These are phyloP conservation scores for Fusarium stilboides DNA, from an alignment of 2,329 filamentous ascomycete species.

Conservation along the genomic window DNA sequence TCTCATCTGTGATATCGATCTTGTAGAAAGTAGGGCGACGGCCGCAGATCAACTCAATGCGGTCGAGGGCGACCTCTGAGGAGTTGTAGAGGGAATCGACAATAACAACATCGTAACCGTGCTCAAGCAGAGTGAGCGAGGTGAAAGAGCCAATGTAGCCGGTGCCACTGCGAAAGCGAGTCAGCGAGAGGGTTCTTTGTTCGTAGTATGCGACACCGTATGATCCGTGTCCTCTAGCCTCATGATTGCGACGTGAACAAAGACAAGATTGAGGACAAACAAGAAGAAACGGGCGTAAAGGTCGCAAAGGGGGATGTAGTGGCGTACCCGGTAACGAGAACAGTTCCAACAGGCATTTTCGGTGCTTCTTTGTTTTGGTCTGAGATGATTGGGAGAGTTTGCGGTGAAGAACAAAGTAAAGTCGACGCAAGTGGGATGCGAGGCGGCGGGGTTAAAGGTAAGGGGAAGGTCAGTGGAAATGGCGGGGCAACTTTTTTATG, in stretches of 20 bases:
- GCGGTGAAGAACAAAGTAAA: slow-evolving; percentile 42
- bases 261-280: slow-evolving; percentile 11
- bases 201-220: slow-evolving; percentile 23
- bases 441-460: slow-evolving; percentile 38
- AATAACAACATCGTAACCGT: slow-evolving; percentile 96
- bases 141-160: slow-evolving; percentile 99
- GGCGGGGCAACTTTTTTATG: slow-evolving; percentile 42
- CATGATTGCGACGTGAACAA: slow-evolving; percentile 39
- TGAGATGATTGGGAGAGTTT: slow-evolving; percentile 22
- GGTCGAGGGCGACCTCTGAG: slow-evolving; percentile 89
- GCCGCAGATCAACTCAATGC: slow-evolving; percentile 93
- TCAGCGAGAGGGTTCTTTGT: slow-evolving; percentile 44
- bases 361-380: slow-evolving; percentile 46
- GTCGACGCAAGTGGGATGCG: slow-evolving; percentile 25
- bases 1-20: slow-evolving; percentile 89
- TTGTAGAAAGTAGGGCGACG: slow-evolving; percentile 89
- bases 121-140: slow-evolving; percentile 88
- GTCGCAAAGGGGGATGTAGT: slow-evolving; percentile 35
- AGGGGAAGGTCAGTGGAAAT: slow-evolving; percentile 19
- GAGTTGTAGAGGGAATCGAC: slow-evolving; percentile 99
- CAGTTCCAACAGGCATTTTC: slow-evolving; percentile 85
- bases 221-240: slow-evolving; percentile 5
- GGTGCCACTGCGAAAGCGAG: slow-evolving; percentile 78
- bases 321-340: slow-evolving; percentile 89
- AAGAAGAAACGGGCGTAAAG: slow-evolving; percentile 6